These are phyloP conservation scores for Escovopsis sp. DNA, from an alignment of 2,329 filamentous ascomycete species.

Conservation along the genomic window DNA sequence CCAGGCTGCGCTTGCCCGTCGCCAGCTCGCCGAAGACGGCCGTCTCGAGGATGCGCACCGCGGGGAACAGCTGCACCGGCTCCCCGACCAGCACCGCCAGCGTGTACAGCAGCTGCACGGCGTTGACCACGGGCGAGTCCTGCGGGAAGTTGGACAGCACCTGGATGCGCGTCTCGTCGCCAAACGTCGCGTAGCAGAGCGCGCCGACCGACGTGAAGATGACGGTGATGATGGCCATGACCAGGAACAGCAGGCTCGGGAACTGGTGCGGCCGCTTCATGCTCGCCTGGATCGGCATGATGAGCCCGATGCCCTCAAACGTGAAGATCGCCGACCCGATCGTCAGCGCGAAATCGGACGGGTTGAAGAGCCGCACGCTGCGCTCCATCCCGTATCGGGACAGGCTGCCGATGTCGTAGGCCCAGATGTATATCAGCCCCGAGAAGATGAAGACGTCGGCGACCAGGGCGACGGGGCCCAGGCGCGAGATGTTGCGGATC, in stretches of 20 bases:
- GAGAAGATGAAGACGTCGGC: constrained; percentile 60
- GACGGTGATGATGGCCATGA: constrained; percentile 61
- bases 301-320: constrained; percentile 64
- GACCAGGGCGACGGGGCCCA: constrained; percentile 52
- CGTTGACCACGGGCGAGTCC: constrained; percentile 55
- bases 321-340: constrained; percentile 64
- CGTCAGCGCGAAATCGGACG: constrained; percentile 52
- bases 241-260: constrained; percentile 45
- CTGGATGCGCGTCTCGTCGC: constrained; percentile 52
- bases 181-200: constrained; percentile 62
- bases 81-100: constrained; percentile 59
- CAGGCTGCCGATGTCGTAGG: constrained; percentile 48
- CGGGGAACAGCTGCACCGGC: constrained; percentile 62
- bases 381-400: constrained; percentile 39
- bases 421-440: constrained; percentile 59
- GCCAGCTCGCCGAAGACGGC: constrained; percentile 52
- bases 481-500: constrained; percentile 62
- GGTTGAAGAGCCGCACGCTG: constrained; percentile 55
- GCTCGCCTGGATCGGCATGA: constrained; percentile 60
- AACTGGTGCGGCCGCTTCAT: constrained; percentile 60
- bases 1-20: constrained; percentile 44
- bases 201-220: constrained; percentile 60
- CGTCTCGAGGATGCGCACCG: constrained; percentile 55
- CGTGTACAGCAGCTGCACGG: constrained; percentile 61
- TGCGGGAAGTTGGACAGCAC: constrained; percentile 67